Evolutionary conservation across 345 rosid species (phyloP), one percentile per base, ranked within the genome.

Genomic region (Populus alba): DNA sequence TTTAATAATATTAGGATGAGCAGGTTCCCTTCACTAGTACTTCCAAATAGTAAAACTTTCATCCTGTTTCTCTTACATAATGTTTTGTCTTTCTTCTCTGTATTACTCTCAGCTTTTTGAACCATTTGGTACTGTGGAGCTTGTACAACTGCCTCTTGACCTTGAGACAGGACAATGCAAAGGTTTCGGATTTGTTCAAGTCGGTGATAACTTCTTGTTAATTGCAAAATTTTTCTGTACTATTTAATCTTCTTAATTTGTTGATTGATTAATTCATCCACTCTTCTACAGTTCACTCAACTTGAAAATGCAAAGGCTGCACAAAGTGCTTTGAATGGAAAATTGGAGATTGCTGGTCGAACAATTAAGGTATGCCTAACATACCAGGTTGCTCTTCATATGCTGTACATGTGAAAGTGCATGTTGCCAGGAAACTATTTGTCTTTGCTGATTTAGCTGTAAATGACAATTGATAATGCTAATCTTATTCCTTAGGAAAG

Each of bases 151-250:
- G 73, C 98, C 98, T 35, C 94, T 90, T 81, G 98, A 95, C 85
- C 84, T 84, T 71, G 98, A 93, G 83, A 91, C 95, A 27, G 94
- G 97, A 59, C 98, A 91, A 78, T 93, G 98, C 90, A 95, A 95
- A 82, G 98, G 98, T 77, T 95, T 90, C 75, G 98, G 97, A 77
- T 95, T 95, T 90, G 91, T 95, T 83, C 98, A 95, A 87, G 98
- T 93, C 70, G 71, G 94, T 87, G 38, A 57, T 69, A 22, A 51
- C 74, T 76, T 74, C 31, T 35, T 72, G 62, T 83, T 73, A 79
- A 17, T 39, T 75, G 67, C 76, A 74, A n/a, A 20, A 16, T 38
- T 23, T 33, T 37, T 66, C 9, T 51, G 43, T 39, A 29, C 20
- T 49, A 23, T 8, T 22, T 65, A 18, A 47, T 45, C n/a, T 11